Evolutionary conservation across 2,329 filamentous ascomycete species (phyloP), one percentile per base, ranked within the genome.

Genomic region (Penicillium griseofulvum): DNA sequence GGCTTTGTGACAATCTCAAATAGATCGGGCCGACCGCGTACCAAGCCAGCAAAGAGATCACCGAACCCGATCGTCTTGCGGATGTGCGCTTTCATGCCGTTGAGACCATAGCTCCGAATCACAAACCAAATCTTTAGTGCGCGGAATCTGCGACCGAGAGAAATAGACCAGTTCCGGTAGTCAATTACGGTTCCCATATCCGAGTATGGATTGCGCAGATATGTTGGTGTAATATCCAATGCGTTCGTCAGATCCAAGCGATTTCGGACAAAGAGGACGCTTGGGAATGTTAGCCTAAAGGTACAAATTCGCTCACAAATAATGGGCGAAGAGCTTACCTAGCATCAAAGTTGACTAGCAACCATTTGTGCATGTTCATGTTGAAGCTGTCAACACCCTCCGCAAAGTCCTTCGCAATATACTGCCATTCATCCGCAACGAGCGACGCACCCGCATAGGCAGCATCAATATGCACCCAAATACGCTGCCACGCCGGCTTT

Each of bases 351-450:
- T 96, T 96, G 54, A 91, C 91, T 17, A 97, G 85, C 45, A 97
- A 81, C 93, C 93, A 97, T 78, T 97, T 97, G 81, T 97, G 92
- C 83, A 96, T 89, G 79, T 97, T 97, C 78, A 93, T 85, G 75
- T 96, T 87, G 81, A 96, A 96, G 61, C 87, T 91, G 78, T 96
- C 89, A 70, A 96, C 91, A 22, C 80, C 76, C 1, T 80, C 76
- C 0, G 69, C 69, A 48, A 93, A 81, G 9, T 84, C 76, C 22
- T 78, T 68, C 1, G 86, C 80, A 47, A 91, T 80, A 62, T 87
- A 81, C 60, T 91, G 88, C 74, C 89, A 88, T 72, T 96, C 90
- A 3, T 91, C 88, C 22, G 89, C 87, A 4, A 96, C 78, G 4
- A 97, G 83, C 0, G 92, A 89, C 0, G 90, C 86, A 2, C 93